Evolutionary conservation across 441 rosid genomes (phyloP).

Genomic region (Adansonia gregorii): DNA sequence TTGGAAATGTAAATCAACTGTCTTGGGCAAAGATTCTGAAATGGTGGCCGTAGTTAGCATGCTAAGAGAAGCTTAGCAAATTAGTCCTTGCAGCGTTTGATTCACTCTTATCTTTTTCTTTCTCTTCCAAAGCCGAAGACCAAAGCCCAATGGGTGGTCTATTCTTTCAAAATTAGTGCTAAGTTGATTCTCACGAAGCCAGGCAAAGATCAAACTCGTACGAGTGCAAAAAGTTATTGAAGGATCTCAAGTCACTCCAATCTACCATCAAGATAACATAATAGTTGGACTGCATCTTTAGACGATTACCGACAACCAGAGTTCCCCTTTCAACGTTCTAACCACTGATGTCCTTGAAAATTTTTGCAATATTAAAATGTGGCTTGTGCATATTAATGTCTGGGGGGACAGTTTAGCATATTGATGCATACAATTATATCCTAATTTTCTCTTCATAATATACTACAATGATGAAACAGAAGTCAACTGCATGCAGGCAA

Average conservation of each 20-base stretch:
- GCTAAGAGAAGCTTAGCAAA: constrained; percentile 44
- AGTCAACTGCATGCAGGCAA: neutral
- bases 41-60: constrained; percentile 25
- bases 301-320: constrained; percentile 47
- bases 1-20: neutral
- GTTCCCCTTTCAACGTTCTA: constrained; percentile 50
- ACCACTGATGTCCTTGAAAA: constrained; percentile 26
- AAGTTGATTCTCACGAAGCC: constrained; percentile 34
- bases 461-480: neutral
- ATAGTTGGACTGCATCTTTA: constrained; percentile 46
- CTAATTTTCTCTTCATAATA: neutral
- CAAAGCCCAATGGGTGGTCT: constrained; percentile 28
- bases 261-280: constrained; percentile 39
- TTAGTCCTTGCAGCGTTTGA: constrained; percentile 36
- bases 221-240: constrained; percentile 27
- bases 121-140: constrained; percentile 27
- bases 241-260: constrained; percentile 42
- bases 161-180: constrained; percentile 38
- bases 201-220: constrained; percentile 25
- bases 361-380: neutral
- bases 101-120: constrained; percentile 36
- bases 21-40: constrained; percentile 12
- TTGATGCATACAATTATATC: neutral
- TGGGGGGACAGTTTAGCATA: constrained; percentile 15
- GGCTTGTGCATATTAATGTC: constrained; percentile 18